Conservation (phyloP, 495 filamentous ascomycete genomes). For the Penicillium alfredii region DNA sequence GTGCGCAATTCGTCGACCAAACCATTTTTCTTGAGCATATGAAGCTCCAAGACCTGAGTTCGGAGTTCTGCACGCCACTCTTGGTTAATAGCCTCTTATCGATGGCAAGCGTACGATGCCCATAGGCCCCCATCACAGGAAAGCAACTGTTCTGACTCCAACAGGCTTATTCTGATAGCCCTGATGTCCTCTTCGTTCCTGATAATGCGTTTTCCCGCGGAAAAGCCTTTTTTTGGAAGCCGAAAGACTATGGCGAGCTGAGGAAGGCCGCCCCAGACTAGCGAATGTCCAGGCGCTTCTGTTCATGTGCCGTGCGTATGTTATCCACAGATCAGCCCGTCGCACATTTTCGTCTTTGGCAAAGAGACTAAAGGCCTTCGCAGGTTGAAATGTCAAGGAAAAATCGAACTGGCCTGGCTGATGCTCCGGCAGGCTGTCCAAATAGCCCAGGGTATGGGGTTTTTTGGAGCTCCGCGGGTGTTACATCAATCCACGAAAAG, state of each 20-base stretch:
- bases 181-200: conserved; percentile 36
- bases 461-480: conserved; percentile 18
- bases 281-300: conserved; percentile 34
- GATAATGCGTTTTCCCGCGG: conserved; percentile 28
- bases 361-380: conserved; percentile 9
- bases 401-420: conserved; percentile 27
- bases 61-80: conserved; percentile 32
- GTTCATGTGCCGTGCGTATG: conserved; percentile 35
- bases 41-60: conserved; percentile 12
- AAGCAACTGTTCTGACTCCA: conserved; percentile 2
- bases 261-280: conserved; percentile 28
- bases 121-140: neutral
- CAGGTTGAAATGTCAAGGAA: conserved; percentile 32
- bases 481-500: conserved; percentile 5
- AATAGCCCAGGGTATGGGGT: conserved; percentile 28
- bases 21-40: conserved; percentile 30
- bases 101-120: conserved; percentile 32
- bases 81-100: conserved; percentile 39
- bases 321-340: conserved; percentile 3
- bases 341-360: neutral
- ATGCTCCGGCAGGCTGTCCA: conserved; percentile 32
- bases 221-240: conserved; percentile 30
- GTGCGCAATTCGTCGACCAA: conserved; percentile 33
- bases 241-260: conserved; percentile 29
- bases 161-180: conserved; percentile 43